Conservation (phyloP, 2,329 filamentous ascomycete species). For the Boeremia exigua region DNA sequence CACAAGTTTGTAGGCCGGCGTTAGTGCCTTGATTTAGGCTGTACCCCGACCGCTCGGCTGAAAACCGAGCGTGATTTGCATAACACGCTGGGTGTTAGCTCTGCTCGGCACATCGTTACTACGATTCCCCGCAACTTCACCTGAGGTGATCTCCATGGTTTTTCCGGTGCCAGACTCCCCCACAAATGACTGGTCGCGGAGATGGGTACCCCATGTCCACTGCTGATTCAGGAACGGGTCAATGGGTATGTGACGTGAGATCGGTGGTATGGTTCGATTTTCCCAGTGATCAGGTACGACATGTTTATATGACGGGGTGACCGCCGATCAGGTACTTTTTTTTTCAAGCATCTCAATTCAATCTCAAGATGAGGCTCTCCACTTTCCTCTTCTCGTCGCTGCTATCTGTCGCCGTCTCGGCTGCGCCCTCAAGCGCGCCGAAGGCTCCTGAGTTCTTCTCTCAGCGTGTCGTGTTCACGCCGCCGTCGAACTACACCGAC, state of each 20-base stretch:
- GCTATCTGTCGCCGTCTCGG: conserved; percentile 26
- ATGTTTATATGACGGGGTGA: conserved; percentile 8
- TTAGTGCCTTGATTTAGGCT: conserved; percentile 4
- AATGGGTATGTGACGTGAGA: conserved; percentile 11
- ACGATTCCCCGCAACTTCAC: conserved; percentile 27
- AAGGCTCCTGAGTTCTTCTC: conserved; percentile 37
- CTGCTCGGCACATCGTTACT: conserved; percentile 24
- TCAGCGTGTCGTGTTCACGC: conserved; percentile 50
- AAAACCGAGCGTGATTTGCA: conserved; percentile 12
- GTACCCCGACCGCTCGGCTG: conserved; percentile 12
- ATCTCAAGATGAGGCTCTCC: conserved; percentile 41
- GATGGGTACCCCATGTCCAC: not conserved
- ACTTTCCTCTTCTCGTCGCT: conserved; percentile 34
- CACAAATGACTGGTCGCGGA: conserved; percentile 19
- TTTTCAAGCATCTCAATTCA: conserved; percentile 8
- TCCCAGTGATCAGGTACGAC: not conserved
- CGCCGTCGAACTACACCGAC: conserved; percentile 53
- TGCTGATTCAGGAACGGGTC: conserved; percentile 14
- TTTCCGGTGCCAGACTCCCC: conserved; percentile 28
- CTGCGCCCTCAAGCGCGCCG: conserved; percentile 27
- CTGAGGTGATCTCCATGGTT: conserved; percentile 24
- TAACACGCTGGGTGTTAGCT: conserved; percentile 7
- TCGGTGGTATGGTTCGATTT: conserved; percentile 3
- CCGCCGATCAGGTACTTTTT: conserved; percentile 5
- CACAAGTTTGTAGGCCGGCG: conserved; percentile 12